Percentiles rank a stretch among this genome's conserved stretches.
phyloP scores from a whole-genome alignment of 768 basidiomycete genomes.

The Tulasnella sp. region DNA sequence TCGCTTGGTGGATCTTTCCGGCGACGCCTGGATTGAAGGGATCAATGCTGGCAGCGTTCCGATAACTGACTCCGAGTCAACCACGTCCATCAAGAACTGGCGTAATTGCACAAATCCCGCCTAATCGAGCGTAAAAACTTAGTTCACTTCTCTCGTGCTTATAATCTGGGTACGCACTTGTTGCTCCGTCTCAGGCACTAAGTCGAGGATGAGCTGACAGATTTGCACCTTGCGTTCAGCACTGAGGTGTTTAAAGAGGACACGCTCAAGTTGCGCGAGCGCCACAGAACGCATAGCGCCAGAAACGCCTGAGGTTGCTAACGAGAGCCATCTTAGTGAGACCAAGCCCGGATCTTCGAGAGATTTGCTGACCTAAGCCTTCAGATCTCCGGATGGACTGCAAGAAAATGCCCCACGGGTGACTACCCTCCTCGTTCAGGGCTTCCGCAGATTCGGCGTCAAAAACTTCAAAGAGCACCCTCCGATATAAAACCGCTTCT shows the following conservation, averaged over 20 bases:
- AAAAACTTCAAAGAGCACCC: constrained; percentile 22
- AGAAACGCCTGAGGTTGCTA: not conserved
- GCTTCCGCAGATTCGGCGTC: constrained; percentile 39
- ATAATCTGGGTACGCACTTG: not conserved
- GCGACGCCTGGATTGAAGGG: not conserved
- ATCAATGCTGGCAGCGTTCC: not conserved
- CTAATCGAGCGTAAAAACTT: not conserved
- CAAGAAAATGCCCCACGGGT: not conserved
- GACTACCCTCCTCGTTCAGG: constrained; percentile 8
- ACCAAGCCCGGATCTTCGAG: no score
- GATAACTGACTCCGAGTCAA: not conserved
- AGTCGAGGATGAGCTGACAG: not conserved
- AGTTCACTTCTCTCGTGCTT: no score
- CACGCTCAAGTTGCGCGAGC: not conserved
- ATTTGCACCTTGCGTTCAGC: not conserved
- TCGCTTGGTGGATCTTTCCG: constrained; percentile 51
- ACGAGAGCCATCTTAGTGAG: no score
- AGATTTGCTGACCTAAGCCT: not conserved
- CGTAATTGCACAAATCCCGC: not conserved
- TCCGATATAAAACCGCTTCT: constrained; percentile 1
- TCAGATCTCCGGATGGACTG: not conserved
- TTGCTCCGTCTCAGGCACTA: not conserved
- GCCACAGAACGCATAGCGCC: not conserved
- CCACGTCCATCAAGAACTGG: not conserved
- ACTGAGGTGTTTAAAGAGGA: constrained; percentile 1